Base-by-base conservation (phyloP, 2,329 filamentous ascomycete genomes). In the Raffaelea arxii region DNA sequence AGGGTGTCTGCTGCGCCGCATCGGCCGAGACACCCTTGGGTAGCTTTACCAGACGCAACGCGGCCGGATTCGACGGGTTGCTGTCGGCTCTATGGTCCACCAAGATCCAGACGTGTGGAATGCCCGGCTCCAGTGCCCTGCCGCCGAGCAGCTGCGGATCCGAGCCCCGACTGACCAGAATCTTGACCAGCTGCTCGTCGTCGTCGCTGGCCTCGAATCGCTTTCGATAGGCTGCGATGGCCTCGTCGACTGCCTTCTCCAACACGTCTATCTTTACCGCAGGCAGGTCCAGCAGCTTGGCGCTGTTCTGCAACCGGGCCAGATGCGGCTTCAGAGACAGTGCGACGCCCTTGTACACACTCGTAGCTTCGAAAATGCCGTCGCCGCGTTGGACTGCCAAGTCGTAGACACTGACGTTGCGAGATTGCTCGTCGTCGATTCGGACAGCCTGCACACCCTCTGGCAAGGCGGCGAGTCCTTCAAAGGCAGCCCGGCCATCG, bases 311-410 rank as follows among this genome's bases (percentile, higher is more conserved):
- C 30, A 44, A 21, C 6, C 42, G 42, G 27, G 21, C 30, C 21
- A 44, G 42, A 37, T 44, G 42, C 10, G 42, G 42, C 30, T 44
- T 36, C 25, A 44, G 42, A 6, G 42, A 44, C 11, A 44, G 42
- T 11, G 42, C 27, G 42, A 44, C 25, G 25, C 42, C 42, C n/a
- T 37, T 36, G 19, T 32, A 44, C 16, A 44, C 42, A 22, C 42
- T 44, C 27, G 42, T 44, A 22, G 42, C 42, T 32, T 44, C 42
- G 14, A 44, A 44, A 32, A 44, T 44, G 42, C 42, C 42, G 30
- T 44, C 42, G 42, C 42, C 42, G 30, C 42, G 42, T 23, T 44
- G 42, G 27, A 44, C 30, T 19, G 42, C 42, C 6, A 44, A 32
- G 42, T 44, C 42, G 42, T 44, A 44, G 27, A 44, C 22, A 32